Conservation (phyloP, 208 protist genomes). For the Crithidia mellificae region DNA sequence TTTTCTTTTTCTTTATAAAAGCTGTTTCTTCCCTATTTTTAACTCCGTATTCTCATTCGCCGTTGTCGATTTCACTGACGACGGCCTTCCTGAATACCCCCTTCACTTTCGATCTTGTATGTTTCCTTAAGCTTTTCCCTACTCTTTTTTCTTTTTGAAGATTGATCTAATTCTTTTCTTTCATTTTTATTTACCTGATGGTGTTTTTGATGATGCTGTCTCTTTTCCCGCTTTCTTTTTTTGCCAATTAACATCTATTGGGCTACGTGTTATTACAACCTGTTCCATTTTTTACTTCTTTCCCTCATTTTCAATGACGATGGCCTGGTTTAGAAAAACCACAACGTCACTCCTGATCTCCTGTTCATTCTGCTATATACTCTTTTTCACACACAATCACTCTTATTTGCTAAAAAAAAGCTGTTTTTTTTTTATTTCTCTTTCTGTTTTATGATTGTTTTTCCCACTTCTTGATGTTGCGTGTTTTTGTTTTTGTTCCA, state of each 20-base stretch:
- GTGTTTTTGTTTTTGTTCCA: not conserved
- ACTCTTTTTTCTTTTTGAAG: conserved; percentile 23
- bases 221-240: conserved; percentile 12
- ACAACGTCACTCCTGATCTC: not conserved
- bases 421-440: conserved; percentile 5
- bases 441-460: too few relatives aligned
- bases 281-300: not conserved
- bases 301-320: not conserved
- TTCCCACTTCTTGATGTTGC: not conserved
- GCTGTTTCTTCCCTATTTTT: not conserved
- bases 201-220: not conserved
- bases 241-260: not conserved
- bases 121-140: not conserved
- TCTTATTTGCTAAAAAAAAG: not conserved
- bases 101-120: not conserved
- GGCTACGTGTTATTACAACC: not conserved
- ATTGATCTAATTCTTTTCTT: too few relatives aligned
- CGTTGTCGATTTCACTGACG: conserved; percentile 2
- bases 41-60: not conserved
- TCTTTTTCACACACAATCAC: too few relatives aligned
- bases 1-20: conserved; percentile 5
- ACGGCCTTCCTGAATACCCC: not conserved
- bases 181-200: too few relatives aligned
- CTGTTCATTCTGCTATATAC: not conserved
- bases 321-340: not conserved